Conservation (phyloP, 2,329 filamentous ascomycete genomes). For the Penicillium palitans region DNA sequence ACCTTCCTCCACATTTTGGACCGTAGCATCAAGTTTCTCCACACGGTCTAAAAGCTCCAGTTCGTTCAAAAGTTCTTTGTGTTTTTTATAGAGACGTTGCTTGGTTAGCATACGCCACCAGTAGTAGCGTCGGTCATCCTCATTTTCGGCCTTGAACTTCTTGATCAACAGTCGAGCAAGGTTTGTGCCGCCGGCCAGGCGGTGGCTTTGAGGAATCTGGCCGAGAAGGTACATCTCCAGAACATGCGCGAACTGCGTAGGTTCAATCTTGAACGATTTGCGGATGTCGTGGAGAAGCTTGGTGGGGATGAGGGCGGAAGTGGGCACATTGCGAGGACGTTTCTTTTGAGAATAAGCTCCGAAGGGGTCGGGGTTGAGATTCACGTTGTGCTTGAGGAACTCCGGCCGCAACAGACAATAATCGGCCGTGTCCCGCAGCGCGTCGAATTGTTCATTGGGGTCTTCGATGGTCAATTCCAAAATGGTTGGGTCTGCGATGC, state of each 20-base stretch:
- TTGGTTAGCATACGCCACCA: conserved; percentile 67
- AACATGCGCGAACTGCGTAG: conserved; percentile 62
- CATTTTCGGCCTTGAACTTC: conserved; percentile 49
- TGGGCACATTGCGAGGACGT: conserved; percentile 45
- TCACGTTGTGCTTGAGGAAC: conserved; percentile 50
- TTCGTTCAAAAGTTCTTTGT: conserved; percentile 60
- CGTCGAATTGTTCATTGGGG: conserved; percentile 71
- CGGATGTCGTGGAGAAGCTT: conserved; percentile 53
- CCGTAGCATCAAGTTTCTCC: conserved; percentile 60
- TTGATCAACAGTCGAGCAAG: conserved; percentile 53
- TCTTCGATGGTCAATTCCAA: conserved; percentile 91
- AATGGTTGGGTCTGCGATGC: conserved; percentile 66
- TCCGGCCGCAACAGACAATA: conserved; percentile 56
- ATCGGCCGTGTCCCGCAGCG: conserved; percentile 63
- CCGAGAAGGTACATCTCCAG: conserved; percentile 64
- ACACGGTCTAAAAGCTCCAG: conserved; percentile 58
- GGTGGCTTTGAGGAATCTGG: conserved; percentile 52
- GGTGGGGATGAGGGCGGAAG: conserved; percentile 56
- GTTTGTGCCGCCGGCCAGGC: conserved; percentile 52
- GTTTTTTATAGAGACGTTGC: conserved; percentile 61
- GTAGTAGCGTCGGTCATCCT: conserved; percentile 61
- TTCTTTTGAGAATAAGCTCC: conserved; percentile 36
- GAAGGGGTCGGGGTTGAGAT: conserved; percentile 49
- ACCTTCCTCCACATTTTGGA: conserved; percentile 58
- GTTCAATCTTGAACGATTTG: conserved; percentile 57